A percentile compares a stretch with the other conserved stretches of the same genome.
These are phyloP conservation scores for Sclerotinia borealis DNA, from an alignment of 2,329 filamentous ascomycete species.

Conservation along the genomic window DNA sequence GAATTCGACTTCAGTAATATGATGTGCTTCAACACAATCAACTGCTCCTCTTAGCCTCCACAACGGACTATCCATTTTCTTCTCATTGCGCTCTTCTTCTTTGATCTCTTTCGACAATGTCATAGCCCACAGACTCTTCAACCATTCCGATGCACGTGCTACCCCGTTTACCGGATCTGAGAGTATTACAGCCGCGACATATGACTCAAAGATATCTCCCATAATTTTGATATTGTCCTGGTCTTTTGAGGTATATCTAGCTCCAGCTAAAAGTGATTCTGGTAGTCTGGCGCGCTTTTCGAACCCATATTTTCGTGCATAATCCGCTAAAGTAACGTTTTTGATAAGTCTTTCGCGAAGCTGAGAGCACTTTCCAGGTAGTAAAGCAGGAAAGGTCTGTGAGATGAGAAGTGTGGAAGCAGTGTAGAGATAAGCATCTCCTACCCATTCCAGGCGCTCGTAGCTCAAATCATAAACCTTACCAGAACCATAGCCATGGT, in stretches of 20 bases:
- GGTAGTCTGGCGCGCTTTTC: conserved; percentile 53
- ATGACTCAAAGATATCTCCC: conserved; percentile 87
- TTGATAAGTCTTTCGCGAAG: conserved; percentile 74
- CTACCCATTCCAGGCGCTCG: conserved; percentile 81
- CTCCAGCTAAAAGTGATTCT: conserved; percentile 4
- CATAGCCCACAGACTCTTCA: conserved; percentile 67
- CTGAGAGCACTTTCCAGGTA: conserved; percentile 65
- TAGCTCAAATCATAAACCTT: conserved; percentile 46
- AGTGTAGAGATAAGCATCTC: conserved; percentile 78
- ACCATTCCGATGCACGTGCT: conserved; percentile 58
- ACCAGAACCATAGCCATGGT: conserved; percentile 35
- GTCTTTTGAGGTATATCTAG: conserved; percentile 20
- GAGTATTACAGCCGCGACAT: conserved; percentile 71
- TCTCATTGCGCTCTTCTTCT: conserved; percentile 30
- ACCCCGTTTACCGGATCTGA: conserved; percentile 60
- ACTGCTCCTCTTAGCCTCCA: conserved; percentile 26
- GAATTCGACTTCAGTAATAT: conserved; percentile 16
- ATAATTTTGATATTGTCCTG: conserved; percentile 65
- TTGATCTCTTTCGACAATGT: conserved; percentile 52
- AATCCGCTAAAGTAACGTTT: conserved; percentile 70
- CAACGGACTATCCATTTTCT: conserved; percentile 24
- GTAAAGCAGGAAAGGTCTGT: conserved; percentile 58
- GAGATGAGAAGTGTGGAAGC: conserved; percentile 72
- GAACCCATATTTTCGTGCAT: conserved; percentile 65
- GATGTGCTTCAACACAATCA: conserved; percentile 8